These are phyloP conservation scores for Aspergillus sp. DNA, from an alignment of 2,329 filamentous ascomycete genomes.

Conservation along the genomic window DNA sequence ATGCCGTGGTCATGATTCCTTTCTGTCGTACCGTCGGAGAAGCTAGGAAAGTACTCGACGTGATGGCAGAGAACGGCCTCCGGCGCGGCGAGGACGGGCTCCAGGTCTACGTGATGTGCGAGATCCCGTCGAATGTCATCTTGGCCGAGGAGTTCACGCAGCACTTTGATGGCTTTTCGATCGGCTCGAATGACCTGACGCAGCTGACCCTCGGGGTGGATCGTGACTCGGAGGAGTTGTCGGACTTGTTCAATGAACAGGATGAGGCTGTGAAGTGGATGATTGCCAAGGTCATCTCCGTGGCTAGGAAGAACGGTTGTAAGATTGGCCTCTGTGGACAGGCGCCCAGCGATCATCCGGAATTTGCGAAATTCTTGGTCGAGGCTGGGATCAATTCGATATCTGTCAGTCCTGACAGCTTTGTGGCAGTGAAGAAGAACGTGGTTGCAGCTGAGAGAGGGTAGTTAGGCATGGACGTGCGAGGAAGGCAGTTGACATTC, in stretches of 20 bases:
- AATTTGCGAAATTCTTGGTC: conserved; percentile 37
- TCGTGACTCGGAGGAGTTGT: conserved; percentile 36
- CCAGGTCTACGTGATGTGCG: conserved; percentile 42
- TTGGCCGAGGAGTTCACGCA: conserved; percentile 33
- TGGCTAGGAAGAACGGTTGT: conserved; percentile 27
- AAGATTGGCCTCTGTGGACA: conserved; percentile 43
- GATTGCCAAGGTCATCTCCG: conserved; percentile 32
- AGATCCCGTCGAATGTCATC: conserved; percentile 43
- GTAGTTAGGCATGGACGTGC: too few species aligned
- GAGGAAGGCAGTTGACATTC: too few species aligned
- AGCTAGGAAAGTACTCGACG: conserved; percentile 32
- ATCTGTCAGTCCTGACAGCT: conserved; percentile 41
- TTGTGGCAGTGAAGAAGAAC: conserved; percentile 32
- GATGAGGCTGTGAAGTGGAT: conserved; percentile 42
- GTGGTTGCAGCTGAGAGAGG: not conserved
- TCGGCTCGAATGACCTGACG: conserved; percentile 42
- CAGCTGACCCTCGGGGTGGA: conserved; percentile 41
- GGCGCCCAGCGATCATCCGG: conserved; percentile 40
- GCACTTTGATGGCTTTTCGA: conserved; percentile 43
- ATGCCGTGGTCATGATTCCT: conserved; percentile 39
- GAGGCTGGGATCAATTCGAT: conserved; percentile 38
- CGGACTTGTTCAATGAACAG: conserved; percentile 39
- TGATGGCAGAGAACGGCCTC: conserved; percentile 41
- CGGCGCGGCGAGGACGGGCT: conserved; percentile 34
- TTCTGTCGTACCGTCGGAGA: conserved; percentile 38